Percentiles rank a stretch among this genome's conserved stretches.
phyloP scores from a whole-genome alignment of 1,284 basidiomycete species.

The Cryptococcus amylolentus region DNA sequence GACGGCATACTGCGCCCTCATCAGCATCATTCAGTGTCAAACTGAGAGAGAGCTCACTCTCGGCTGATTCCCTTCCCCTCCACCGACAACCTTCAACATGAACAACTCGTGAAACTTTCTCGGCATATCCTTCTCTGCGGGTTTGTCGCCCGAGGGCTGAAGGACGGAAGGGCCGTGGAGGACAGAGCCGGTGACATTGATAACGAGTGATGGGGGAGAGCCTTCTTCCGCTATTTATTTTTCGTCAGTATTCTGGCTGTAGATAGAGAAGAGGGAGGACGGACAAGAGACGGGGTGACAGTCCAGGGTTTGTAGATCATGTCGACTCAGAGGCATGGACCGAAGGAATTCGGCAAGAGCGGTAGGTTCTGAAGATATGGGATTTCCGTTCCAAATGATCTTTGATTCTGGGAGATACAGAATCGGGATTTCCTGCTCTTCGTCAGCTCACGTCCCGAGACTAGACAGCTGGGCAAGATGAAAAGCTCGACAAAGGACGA shows the following conservation, averaged over 20 bases:
- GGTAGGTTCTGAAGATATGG: constrained; percentile 21
- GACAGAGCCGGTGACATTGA: constrained; percentile 44
- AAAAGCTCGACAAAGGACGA: not conserved
- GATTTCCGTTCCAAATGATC: constrained; percentile 46
- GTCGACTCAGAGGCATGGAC: constrained; percentile 35
- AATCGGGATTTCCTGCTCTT: constrained; percentile 34
- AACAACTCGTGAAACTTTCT: constrained; percentile 47
- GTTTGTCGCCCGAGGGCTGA: constrained; percentile 5
- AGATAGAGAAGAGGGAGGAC: constrained; percentile 6
- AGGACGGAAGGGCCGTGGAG: constrained; percentile 40
- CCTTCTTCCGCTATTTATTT: constrained; percentile 14
- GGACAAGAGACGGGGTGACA: constrained; percentile 40
- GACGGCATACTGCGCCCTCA: constrained; percentile 34
- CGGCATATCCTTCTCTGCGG: constrained; percentile 25
- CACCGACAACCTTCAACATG: constrained; percentile 34
- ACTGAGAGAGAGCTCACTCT: constrained; percentile 25
- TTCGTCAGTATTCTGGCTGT: not conserved
- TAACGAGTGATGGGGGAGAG: constrained; percentile 37
- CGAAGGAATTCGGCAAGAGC: constrained; percentile 35
- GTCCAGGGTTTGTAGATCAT: constrained; percentile 44
- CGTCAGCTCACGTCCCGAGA: not conserved
- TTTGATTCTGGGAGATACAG: constrained; percentile 39
- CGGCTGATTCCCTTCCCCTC: constrained; percentile 40
- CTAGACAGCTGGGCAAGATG: not conserved
- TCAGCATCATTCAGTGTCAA: constrained; percentile 1